Evolutionary conservation across 257 asterid genomes (phyloP).

Genomic region (Paraleonurus japonicus): DNA sequence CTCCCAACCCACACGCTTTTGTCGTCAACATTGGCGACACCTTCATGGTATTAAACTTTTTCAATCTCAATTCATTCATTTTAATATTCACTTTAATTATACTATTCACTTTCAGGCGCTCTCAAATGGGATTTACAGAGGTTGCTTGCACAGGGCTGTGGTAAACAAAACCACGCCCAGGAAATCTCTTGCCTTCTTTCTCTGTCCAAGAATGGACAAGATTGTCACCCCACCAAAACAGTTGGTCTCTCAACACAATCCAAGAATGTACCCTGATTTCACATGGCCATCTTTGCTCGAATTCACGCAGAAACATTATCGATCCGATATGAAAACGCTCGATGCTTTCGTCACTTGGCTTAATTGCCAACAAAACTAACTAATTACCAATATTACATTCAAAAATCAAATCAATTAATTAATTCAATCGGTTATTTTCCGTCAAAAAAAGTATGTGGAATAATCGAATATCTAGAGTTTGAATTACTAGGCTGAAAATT

Average conservation of each 20-base stretch:
- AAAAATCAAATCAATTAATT: too few species aligned
- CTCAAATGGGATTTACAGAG: conserved; percentile 77
- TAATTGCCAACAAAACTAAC: conserved; percentile 37
- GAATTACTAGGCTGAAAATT: neutral
- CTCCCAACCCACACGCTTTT: conserved; percentile 63
- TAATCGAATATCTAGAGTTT: neutral
- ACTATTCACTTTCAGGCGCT: too few species aligned
- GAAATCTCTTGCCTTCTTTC: conserved; percentile 72
- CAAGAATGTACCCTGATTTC: conserved; percentile 70
- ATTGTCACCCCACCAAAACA: conserved; percentile 60
- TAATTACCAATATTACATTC: too few species aligned
- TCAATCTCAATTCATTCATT: too few species aligned
- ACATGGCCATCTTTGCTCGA: conserved; percentile 63
- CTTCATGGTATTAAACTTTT: conserved; percentile 65
- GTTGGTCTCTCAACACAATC: conserved; percentile 34
- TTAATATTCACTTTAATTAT: too few species aligned
- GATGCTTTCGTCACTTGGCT: conserved; percentile 65
- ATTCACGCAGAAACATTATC: conserved; percentile 76
- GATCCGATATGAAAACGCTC: conserved; percentile 81
- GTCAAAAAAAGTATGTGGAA: neutral
- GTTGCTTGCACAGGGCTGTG: conserved; percentile 80
- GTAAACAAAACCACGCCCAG: conserved; percentile 55
- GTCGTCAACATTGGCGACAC: conserved; percentile 90
- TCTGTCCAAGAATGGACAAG: conserved; percentile 59
- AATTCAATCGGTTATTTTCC: too few species aligned